Percentiles rank a stretch among this genome's conserved stretches.
phyloP scores from a whole-genome alignment of 1,284 basidiomycete species.

The Ustilago sp. region DNA sequence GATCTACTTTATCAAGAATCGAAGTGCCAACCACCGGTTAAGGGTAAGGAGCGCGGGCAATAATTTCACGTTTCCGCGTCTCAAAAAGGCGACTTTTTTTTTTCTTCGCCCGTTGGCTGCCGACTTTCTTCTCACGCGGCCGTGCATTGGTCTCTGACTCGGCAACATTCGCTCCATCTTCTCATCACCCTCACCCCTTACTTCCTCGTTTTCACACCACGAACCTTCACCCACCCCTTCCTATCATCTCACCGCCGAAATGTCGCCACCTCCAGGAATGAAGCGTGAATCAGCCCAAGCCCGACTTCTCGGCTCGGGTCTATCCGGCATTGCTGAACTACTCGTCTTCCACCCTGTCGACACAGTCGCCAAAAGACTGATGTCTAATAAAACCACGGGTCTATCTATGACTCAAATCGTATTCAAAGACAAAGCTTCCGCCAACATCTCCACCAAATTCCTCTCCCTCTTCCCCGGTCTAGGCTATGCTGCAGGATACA shows the following conservation, averaged over 20 bases:
- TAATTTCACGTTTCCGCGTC: background rate
- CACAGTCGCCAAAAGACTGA: conserved; percentile 95
- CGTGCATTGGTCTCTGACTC: conserved; percentile 5
- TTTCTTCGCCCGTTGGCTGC: background rate
- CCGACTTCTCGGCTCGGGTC: conserved; percentile 85
- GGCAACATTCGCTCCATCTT: background rate
- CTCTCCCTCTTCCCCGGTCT: conserved; percentile 95
- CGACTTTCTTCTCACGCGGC: conserved; percentile 3
- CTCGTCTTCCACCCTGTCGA: conserved; percentile 76
- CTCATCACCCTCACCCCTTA: conserved; percentile 17
- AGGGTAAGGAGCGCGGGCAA: background rate
- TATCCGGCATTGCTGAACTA: conserved; percentile 88
- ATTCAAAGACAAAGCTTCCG: conserved; percentile 85
- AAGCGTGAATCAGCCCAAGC: conserved; percentile 84
- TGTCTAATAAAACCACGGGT: conserved; percentile 80
- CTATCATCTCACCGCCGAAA: conserved; percentile 10
- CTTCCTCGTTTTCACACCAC: conserved; percentile 13
- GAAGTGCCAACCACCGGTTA: background rate
- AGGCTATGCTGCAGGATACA: conserved; percentile 92
- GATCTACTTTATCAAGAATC: conserved; percentile 2
- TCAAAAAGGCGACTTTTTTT: background rate
- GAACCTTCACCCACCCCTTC: background rate
- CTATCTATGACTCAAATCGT: conserved; percentile 78
- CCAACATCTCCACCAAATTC: conserved; percentile 76
- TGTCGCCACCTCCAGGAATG: conserved; percentile 60